phyloP scores from a whole-genome alignment of 2,329 filamentous ascomycete species.

The Pestalotiopsis sp. region DNA sequence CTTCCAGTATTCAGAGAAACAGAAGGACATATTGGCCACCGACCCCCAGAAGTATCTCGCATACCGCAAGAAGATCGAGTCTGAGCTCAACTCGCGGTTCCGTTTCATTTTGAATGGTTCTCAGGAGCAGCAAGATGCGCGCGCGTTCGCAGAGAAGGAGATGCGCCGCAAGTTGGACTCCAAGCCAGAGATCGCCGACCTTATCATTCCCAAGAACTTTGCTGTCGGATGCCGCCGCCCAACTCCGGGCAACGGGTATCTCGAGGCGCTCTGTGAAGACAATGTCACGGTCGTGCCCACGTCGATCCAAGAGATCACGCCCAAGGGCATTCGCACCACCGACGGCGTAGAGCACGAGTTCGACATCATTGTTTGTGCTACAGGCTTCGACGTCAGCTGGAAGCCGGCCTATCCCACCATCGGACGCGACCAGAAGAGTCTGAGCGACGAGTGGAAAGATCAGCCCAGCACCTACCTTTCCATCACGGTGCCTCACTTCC shows the following conservation, averaged over 20 bases:
- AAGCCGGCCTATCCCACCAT: constrained; percentile 23
- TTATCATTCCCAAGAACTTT: constrained; percentile 2
- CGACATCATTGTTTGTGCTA: constrained; percentile 5
- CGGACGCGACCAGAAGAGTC: constrained; percentile 20
- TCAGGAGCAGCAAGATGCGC: constrained; percentile 43
- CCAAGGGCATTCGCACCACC: background rate
- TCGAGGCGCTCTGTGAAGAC: background rate
- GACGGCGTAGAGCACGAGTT: constrained; percentile 2
- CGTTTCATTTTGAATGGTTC: constrained; percentile 55
- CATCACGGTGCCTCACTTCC: constrained; percentile 15
- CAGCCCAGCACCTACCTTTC: constrained; percentile 17
- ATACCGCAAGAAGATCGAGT: constrained; percentile 51
- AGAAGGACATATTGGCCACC: constrained; percentile 49
- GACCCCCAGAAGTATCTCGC: constrained; percentile 55
- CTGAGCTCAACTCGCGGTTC: constrained; percentile 54
- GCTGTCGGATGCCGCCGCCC: constrained; percentile 2
- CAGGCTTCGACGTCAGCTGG: constrained; percentile 5
- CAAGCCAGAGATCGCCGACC: constrained; percentile 43
- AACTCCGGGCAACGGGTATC: constrained; percentile 1
- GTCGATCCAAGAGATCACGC: background rate
- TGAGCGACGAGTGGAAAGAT: constrained; percentile 22
- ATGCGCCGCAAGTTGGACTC: constrained; percentile 44
- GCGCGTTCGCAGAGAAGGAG: constrained; percentile 24
- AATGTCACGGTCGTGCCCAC: background rate
- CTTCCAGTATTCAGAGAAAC: constrained; percentile 47